Conservation (phyloP, 495 filamentous ascomycete species). For the Zalerion maritima region DNA sequence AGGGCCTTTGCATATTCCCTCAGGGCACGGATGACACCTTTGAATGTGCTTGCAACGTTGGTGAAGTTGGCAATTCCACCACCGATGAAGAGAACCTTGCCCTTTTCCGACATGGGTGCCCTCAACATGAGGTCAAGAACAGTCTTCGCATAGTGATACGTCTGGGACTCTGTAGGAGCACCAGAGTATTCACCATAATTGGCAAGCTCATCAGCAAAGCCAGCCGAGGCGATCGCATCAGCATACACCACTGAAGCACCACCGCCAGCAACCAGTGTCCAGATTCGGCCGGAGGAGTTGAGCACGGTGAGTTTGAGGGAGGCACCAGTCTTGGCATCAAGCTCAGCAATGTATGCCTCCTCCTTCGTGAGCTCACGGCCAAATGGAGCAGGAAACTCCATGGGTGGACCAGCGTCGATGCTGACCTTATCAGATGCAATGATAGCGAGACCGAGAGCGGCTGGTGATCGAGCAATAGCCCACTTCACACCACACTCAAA, state of each 20-base stretch:
- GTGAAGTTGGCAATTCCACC: conserved; percentile 99
- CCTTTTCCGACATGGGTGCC: conserved; percentile 67
- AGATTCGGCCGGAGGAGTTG: conserved; percentile 80
- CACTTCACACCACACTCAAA: conserved; percentile 99
- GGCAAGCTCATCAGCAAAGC: conserved; percentile 89
- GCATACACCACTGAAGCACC: conserved; percentile 99
- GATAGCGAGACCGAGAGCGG: conserved; percentile 63
- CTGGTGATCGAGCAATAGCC: conserved; percentile 82
- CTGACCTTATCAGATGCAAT: conserved; percentile 58
- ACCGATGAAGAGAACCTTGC: conserved; percentile 98
- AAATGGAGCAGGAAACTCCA: conserved; percentile 98
- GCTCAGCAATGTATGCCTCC: conserved; percentile 95
- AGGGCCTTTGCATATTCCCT: conserved; percentile 77
- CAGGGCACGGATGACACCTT: conserved; percentile 95
- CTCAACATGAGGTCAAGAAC: conserved; percentile 97
- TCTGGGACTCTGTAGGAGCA: conserved; percentile 94
- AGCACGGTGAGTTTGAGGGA: conserved; percentile 96
- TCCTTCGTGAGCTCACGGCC: conserved; percentile 96
- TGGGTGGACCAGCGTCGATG: conserved; percentile 92
- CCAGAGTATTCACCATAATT: conserved; percentile 99
- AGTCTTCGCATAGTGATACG: conserved; percentile 93
- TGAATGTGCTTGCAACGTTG: conserved; percentile 93
- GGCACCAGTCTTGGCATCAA: conserved; percentile 98
- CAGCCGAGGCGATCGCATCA: conserved; percentile 93
- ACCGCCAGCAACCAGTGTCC: conserved; percentile 97